Evolutionary conservation across 139 green algal genomes (phyloP).

Genomic region (Chlamydomonas schloesseri): DNA sequence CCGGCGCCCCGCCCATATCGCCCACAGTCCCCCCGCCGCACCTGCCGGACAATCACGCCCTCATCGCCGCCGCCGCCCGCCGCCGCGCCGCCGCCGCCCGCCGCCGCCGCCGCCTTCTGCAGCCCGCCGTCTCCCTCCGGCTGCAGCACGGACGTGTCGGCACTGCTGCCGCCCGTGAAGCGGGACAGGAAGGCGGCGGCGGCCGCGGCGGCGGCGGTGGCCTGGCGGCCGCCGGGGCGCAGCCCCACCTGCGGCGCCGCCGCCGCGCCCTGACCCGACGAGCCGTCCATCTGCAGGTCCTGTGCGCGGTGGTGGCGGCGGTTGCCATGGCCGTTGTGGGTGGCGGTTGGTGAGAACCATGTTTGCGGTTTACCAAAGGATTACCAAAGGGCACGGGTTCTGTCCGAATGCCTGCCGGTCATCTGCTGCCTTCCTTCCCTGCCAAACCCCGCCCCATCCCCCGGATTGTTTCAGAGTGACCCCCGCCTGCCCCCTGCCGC

Average conservation of each 20-base stretch:
- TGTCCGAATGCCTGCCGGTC: too few species aligned
- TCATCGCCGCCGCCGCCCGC: background rate
- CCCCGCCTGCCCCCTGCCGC: too few species aligned
- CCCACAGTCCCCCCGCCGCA: too few species aligned
- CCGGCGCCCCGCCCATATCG: too few species aligned
- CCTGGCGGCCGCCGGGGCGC: slow-evolving; percentile 1
- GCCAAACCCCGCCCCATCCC: too few species aligned
- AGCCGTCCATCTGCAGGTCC: background rate
- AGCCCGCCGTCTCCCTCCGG: slow-evolving; percentile 41
- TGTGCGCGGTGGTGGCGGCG: background rate
- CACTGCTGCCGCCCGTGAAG: slow-evolving; percentile 52
- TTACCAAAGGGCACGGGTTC: too few species aligned
- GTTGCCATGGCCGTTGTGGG: too few species aligned
- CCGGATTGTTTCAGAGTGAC: too few species aligned
- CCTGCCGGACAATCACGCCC: too few species aligned
- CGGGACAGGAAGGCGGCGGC: slow-evolving; percentile 50
- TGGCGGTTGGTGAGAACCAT: too few species aligned
- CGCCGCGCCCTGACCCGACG: background rate
- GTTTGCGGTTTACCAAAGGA: too few species aligned
- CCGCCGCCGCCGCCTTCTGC: slow-evolving; percentile 18
- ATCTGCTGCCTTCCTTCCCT: too few species aligned
- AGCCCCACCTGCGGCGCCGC: slow-evolving; percentile 22
- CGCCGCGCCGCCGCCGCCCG: background rate
- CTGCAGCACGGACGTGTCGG: slow-evolving; percentile 54
- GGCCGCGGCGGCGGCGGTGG: slow-evolving; percentile 32